A percentile compares a stretch with the other conserved stretches of the same genome.
Conservation (phyloP, 441 rosid species). For the Erysimum cheiri region DNA sequence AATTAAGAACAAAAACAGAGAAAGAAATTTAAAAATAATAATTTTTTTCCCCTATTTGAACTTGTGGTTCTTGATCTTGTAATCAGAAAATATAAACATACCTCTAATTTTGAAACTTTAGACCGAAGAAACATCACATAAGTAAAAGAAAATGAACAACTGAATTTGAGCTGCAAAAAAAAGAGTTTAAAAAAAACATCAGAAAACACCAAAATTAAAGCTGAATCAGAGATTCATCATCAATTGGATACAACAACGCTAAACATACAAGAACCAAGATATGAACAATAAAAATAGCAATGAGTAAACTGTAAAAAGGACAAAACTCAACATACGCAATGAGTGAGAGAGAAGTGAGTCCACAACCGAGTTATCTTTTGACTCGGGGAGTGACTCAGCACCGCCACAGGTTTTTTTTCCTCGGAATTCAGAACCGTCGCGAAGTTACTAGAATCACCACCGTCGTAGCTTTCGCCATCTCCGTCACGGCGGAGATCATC, state of each 20-base stretch:
- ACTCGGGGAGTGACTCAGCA: slow-evolving; percentile 46
- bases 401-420: slow-evolving; percentile 5
- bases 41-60: background rate
- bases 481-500: slow-evolving; percentile 52
- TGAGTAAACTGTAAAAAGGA: background rate
- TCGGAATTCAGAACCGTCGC: slow-evolving; percentile 45
- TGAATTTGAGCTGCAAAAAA: slow-evolving; percentile 66
- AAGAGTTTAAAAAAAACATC: background rate
- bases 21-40: no score
- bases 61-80: background rate
- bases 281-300: background rate
- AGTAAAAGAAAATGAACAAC: slow-evolving; percentile 56
- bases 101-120: slow-evolving; percentile 69
- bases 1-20: background rate
- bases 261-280: background rate
- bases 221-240: background rate
- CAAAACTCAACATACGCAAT: slow-evolving; percentile 49
- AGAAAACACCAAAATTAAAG: slow-evolving; percentile 16
- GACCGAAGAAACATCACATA: slow-evolving; percentile 59
- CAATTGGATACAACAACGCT: slow-evolving; percentile 1
- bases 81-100: slow-evolving; percentile 37
- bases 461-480: slow-evolving; percentile 31
- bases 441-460: slow-evolving; percentile 25
- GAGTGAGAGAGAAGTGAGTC: slow-evolving; percentile 48
- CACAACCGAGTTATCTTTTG: slow-evolving; percentile 46